Base-by-base conservation (phyloP, 2,329 filamentous ascomycete species). In the Cyanodermella asteris region DNA sequence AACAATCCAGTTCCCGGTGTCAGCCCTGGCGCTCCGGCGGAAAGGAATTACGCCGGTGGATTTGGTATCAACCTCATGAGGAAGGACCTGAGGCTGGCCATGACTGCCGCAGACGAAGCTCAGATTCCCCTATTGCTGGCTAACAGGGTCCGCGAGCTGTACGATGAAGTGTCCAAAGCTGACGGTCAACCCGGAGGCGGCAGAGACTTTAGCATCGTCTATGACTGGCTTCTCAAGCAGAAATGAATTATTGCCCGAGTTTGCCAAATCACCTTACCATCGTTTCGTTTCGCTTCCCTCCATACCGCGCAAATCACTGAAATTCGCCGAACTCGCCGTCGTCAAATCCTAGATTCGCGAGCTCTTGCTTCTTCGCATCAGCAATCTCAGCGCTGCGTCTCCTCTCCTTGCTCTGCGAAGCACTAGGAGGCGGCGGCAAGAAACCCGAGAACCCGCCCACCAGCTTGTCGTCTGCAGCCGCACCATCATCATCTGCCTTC, bases 1-100 rank as follows among this genome's bases (percentile, higher is more conserved):
- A 97, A 97, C 51, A 94, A 94, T 44, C 87, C 87, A 0, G 81
- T 94, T 3, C 70, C 70, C 7, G 82, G 81, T 9, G 81, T 93
- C 0, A 61, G 84, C 13, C 68, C 72, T 31, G 65, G 61, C 1
- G 65, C 78, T 2, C 81, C 84, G 0, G 74, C 81, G 0, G 64
- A 60, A 27, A 59, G 73, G 28, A 81, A 74, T 27, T 97, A 81
- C 39, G 49, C 54, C 11, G 77, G 77, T 22, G 77, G 77, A 0
- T 87, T 84, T 36, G 73, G 73, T 2, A 64, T 84, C 28, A 59
- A 59, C 19, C 49, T 87, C 36, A 84, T 87, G 77, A 67, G 65
- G 44, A 87, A 87, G 50, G 77, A 87, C 43, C 48, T 87, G 20
- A 55, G 60, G 27, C 55, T 84, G 28, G 77, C 75, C 2, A 66